phyloP scores from a whole-genome alignment of 495 filamentous ascomycete genomes.

The Aspergillus saccharolyticus region DNA sequence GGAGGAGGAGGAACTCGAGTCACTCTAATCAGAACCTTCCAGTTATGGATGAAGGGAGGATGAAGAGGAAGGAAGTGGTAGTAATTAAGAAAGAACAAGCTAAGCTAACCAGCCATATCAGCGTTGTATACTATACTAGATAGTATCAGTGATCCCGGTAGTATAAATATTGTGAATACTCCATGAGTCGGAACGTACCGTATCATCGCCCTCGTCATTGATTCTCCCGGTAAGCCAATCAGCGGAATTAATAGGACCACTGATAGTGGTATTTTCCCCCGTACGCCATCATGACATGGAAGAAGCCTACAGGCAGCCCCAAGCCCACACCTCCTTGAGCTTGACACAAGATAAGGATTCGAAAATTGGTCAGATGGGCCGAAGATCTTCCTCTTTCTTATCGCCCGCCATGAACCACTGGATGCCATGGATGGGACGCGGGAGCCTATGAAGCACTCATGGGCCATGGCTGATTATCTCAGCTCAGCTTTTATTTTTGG shows the following conservation, averaged over 20 bases:
- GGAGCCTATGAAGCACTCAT: background rate
- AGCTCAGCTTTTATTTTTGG: conserved; percentile 14
- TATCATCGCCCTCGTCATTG: background rate
- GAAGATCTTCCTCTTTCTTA: conserved; percentile 6
- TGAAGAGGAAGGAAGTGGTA: background rate
- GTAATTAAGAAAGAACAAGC: background rate
- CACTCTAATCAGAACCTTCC: background rate
- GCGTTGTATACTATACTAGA: background rate
- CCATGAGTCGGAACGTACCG: conserved; percentile 1
- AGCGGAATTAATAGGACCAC: background rate
- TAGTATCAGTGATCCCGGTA: background rate
- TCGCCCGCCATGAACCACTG: background rate
- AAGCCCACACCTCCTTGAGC: background rate
- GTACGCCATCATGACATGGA: conserved; percentile 1
- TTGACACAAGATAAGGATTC: conserved; percentile 13
- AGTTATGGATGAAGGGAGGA: background rate
- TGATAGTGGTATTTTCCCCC: background rate
- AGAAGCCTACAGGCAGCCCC: background rate
- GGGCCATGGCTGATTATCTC: background rate
- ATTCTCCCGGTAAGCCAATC: background rate
- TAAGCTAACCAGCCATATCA: background rate
- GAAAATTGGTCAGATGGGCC: conserved; percentile 12
- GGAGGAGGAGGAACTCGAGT: background rate
- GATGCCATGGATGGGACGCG: too few relatives aligned
- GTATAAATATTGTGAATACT: too few relatives aligned